phyloP scores from a whole-genome alignment of 129 eudicot genomes.

The Helianthus tuberosus region DNA sequence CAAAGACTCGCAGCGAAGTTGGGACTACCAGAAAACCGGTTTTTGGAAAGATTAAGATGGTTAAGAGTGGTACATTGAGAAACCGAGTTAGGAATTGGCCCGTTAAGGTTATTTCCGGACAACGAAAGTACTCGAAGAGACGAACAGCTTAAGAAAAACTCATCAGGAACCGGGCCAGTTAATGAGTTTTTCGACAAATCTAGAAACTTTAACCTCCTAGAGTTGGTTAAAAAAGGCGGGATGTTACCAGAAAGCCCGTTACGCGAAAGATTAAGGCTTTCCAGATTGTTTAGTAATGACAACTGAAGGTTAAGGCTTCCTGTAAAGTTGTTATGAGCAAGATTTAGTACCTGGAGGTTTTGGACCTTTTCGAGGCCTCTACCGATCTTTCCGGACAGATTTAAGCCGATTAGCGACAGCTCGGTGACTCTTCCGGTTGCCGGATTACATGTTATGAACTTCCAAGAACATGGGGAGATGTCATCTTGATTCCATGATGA shows the following conservation, averaged over 20 bases:
- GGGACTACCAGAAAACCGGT: constrained; percentile 74
- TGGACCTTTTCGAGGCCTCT: constrained; percentile 73
- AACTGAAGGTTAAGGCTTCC: constrained; percentile 56
- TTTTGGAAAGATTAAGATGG: constrained; percentile 72
- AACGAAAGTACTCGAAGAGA: constrained; percentile 67
- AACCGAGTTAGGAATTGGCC: constrained; percentile 68
- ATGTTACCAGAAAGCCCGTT: constrained; percentile 62
- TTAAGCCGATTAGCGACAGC: constrained; percentile 50
- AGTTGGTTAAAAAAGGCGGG: constrained; percentile 39
- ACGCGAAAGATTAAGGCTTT: constrained; percentile 61
- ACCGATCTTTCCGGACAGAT: constrained; percentile 78
- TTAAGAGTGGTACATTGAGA: constrained; percentile 53
- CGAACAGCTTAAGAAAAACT: constrained; percentile 44
- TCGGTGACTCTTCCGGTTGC: constrained; percentile 56
- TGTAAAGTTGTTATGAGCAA: constrained; percentile 70
- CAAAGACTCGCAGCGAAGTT: constrained; percentile 42
- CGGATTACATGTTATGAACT: constrained; percentile 66
- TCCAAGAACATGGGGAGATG: constrained; percentile 80
- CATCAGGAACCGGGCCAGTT: constrained; percentile 60
- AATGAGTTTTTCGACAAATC: constrained; percentile 66
- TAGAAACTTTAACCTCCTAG: constrained; percentile 50
- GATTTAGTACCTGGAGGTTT: constrained; percentile 56
- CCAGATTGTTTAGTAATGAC: constrained; percentile 43
- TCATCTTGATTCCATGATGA: constrained; percentile 90
- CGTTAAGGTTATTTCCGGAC: constrained; percentile 60